phyloP scores from a whole-genome alignment of 2,329 filamentous ascomycete species.

The Ophiostoma ulmi region DNA sequence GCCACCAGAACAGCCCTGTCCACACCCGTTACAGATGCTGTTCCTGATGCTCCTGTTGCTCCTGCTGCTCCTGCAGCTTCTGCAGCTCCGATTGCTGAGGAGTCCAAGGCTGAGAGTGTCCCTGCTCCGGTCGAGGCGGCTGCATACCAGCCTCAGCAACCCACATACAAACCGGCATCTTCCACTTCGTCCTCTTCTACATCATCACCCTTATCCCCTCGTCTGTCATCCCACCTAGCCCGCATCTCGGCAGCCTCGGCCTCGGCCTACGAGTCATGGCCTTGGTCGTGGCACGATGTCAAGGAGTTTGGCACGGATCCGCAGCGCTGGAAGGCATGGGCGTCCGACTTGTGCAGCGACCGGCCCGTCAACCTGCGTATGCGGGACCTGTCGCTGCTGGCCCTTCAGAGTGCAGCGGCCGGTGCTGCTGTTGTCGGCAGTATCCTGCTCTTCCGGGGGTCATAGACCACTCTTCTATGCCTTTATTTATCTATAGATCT shows the following conservation, averaged over 20 bases:
- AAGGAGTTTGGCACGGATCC: constrained; percentile 37
- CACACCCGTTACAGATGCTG: neutral
- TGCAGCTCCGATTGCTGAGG: neutral
- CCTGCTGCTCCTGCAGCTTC: neutral
- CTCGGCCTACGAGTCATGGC: constrained; percentile 16
- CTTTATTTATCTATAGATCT: neutral
- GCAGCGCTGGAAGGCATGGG: constrained; percentile 44
- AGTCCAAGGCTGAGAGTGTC: neutral
- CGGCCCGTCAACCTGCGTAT: constrained; percentile 58
- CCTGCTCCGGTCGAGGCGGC: neutral
- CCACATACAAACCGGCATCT: neutral
- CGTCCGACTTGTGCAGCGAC: constrained; percentile 61
- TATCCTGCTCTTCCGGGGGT: constrained; percentile 18
- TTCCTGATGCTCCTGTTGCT: neutral
- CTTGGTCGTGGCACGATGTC: constrained; percentile 40
- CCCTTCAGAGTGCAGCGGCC: constrained; percentile 59
- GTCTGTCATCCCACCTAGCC: neutral
- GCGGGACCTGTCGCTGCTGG: constrained; percentile 65
- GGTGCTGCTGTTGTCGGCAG: constrained; percentile 45
- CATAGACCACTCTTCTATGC: neutral
- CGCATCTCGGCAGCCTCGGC: neutral
- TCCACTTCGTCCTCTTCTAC: neutral
- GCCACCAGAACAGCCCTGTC: neutral
- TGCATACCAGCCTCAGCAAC: neutral
- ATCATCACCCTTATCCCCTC: neutral